A percentile compares a stretch with the other conserved stretches of the same genome.
These are phyloP conservation scores for Phytophthora uliginosa DNA, from an alignment of 352 stramenopile genomes.

Conservation along the genomic window DNA sequence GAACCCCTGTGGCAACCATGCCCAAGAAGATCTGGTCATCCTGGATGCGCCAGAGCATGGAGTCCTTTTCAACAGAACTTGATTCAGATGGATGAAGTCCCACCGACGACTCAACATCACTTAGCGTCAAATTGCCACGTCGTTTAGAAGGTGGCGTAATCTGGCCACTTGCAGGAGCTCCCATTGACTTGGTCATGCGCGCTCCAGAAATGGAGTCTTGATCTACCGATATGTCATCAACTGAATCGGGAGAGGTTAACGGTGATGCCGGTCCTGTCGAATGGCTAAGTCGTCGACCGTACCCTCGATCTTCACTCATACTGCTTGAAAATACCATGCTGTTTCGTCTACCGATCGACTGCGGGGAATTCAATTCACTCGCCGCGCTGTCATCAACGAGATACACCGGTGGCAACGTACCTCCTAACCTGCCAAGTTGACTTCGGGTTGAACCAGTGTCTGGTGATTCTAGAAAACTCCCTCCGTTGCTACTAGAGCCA, in stretches of 20 bases:
- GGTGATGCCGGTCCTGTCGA: slow-evolving; percentile 33
- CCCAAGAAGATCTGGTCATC: slow-evolving; percentile 98
- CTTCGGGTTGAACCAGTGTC: slow-evolving; percentile 12
- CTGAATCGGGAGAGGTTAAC: slow-evolving; percentile 38
- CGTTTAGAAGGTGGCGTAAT: slow-evolving; percentile 37
- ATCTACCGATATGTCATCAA: slow-evolving; percentile 35
- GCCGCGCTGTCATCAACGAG: slow-evolving; percentile 80
- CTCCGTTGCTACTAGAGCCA: slow-evolving; percentile 26
- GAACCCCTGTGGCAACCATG: slow-evolving; percentile 96
- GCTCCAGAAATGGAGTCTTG: slow-evolving; percentile 17
- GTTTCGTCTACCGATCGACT: slow-evolving; percentile 31
- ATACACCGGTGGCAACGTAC: slow-evolving; percentile 76
- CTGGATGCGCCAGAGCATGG: slow-evolving; percentile 87
- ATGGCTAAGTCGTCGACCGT: slow-evolving; percentile 25
- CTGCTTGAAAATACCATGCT: slow-evolving; percentile 43
- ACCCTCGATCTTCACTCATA: slow-evolving; percentile 45
- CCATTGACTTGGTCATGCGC: slow-evolving; percentile 32
- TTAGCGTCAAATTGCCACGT: slow-evolving; percentile 39
- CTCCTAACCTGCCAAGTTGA: slow-evolving; percentile 23
- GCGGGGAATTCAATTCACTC: slow-evolving; percentile 55
- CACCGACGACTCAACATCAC: slow-evolving; percentile 66
- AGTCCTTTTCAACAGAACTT: slow-evolving; percentile 65
- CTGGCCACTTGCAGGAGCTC: slow-evolving; percentile 32
- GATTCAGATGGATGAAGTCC: slow-evolving; percentile 61
- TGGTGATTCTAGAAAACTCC: slow-evolving; percentile 24